Conservation (phyloP, 2,329 filamentous ascomycete species). For the Arachnomyces sp. region DNA sequence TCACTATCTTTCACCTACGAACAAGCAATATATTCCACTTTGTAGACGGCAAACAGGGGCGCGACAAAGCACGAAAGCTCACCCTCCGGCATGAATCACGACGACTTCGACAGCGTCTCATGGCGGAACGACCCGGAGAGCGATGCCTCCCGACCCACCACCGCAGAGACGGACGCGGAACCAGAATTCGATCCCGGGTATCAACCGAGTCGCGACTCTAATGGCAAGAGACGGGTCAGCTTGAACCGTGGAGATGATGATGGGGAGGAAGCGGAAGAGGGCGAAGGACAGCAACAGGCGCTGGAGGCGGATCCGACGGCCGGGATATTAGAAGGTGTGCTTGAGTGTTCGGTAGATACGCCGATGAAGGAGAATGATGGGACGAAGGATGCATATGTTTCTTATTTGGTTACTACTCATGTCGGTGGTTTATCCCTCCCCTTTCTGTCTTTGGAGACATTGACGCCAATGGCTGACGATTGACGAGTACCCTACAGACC, state of each 20-base stretch:
- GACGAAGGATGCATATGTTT: conserved; percentile 93
- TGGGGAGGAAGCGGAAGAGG: conserved; percentile 43
- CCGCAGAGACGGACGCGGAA: conserved; percentile 35
- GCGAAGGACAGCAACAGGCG: conserved; percentile 28
- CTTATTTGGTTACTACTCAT: conserved; percentile 86
- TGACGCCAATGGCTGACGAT: conserved; percentile 1
- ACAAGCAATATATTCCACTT: no score
- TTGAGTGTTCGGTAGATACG: conserved; percentile 75
- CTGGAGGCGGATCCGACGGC: conserved; percentile 51
- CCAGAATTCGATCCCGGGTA: conserved; percentile 15
- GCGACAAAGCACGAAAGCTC: conserved; percentile 9
- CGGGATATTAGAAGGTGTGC: conserved; percentile 61
- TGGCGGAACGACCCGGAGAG: conserved; percentile 59
- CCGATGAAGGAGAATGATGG: conserved; percentile 94
- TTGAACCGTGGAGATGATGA: conserved; percentile 37
- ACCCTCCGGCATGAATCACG: conserved; percentile 42
- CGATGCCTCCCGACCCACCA: conserved; percentile 36
- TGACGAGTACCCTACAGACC: conserved; percentile 51
- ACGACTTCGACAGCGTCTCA: conserved; percentile 74
- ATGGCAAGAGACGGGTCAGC: conserved; percentile 43
- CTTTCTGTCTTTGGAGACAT: neutral
- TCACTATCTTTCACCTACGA: no score
- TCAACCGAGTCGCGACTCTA: conserved; percentile 32
- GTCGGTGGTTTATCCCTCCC: conserved; percentile 43
- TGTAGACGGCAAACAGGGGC: no score